Evolutionary conservation across 176 grass and related monocot genomes (phyloP).

Genomic region (Oryza nivara): DNA sequence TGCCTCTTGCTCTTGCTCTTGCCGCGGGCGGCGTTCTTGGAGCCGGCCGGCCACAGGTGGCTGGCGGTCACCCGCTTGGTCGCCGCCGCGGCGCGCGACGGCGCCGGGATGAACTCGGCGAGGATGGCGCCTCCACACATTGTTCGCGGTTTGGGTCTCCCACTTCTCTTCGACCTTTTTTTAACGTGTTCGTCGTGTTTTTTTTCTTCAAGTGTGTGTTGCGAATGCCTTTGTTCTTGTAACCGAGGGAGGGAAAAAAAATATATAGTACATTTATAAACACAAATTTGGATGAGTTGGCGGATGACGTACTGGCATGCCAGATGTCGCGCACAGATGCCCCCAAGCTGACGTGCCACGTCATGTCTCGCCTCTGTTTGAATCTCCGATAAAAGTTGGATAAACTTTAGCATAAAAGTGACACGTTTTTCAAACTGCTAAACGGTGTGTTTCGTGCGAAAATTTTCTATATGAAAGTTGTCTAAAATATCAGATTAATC

Average conservation of each 20-base stretch:
- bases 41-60: constrained; percentile 33
- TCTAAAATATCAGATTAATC: too few species aligned
- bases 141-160: background rate
- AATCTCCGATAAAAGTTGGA: too few species aligned
- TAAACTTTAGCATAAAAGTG: too few species aligned
- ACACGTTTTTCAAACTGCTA: too few species aligned
- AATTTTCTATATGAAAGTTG: too few species aligned
- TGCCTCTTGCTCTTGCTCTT: constrained; percentile 34
- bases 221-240: background rate
- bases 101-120: constrained; percentile 53
- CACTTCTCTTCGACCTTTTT: background rate
- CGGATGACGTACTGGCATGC: background rate
- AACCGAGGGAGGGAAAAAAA: background rate
- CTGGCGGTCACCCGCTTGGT: constrained; percentile 27
- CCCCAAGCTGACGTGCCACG: background rate
- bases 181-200: constrained; percentile 8
- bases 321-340: background rate
- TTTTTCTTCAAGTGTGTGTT: background rate
- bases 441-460: too few species aligned
- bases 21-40: constrained; percentile 14
- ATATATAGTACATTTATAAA: constrained; percentile 24
- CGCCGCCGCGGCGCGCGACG: constrained; percentile 21
- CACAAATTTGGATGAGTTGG: background rate
- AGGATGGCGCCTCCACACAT: constrained; percentile 90
- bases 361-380: background rate